phyloP scores from a whole-genome alignment of 768 basidiomycete species.

The Tulasnella calospora region DNA sequence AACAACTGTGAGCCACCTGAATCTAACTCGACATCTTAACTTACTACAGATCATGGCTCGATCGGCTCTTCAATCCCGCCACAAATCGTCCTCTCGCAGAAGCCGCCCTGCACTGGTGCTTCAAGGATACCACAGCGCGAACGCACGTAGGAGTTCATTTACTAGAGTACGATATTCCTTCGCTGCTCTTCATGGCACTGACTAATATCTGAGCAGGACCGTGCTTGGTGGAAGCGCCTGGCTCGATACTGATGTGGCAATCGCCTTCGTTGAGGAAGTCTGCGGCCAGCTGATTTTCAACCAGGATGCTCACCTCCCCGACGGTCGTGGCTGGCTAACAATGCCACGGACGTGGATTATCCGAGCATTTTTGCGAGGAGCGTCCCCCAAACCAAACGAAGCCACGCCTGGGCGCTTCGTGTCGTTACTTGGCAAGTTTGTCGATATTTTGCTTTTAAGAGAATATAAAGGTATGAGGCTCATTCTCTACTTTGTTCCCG shows the following conservation, averaged over 20 bases:
- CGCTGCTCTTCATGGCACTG: too few relatives aligned
- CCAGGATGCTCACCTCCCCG: neutral
- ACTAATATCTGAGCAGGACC: neutral
- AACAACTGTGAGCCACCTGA: neutral
- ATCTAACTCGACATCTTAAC: neutral
- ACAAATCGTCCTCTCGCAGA: too few relatives aligned
- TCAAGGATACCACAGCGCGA: too few relatives aligned
- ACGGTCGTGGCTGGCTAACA: neutral
- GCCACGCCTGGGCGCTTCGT: neutral
- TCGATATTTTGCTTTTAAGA: neutral
- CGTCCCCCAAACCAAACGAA: neutral
- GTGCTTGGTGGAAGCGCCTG: neutral
- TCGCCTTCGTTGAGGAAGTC: constrained; percentile 6
- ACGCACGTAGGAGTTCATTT: too few relatives aligned
- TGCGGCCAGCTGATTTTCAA: constrained; percentile 1
- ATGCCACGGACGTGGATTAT: constrained; percentile 16
- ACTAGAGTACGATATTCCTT: too few relatives aligned
- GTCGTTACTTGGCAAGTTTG: neutral
- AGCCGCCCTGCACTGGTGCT: too few relatives aligned
- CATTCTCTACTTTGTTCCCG: neutral
- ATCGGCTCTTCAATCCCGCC: neutral
- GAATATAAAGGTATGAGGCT: neutral
- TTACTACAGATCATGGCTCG: neutral
- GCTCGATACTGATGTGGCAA: neutral
- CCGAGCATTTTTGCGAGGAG: neutral